These are phyloP conservation scores for Scenedesmus sp. DNA, from an alignment of 163 green algal species.

Conservation along the genomic window DNA sequence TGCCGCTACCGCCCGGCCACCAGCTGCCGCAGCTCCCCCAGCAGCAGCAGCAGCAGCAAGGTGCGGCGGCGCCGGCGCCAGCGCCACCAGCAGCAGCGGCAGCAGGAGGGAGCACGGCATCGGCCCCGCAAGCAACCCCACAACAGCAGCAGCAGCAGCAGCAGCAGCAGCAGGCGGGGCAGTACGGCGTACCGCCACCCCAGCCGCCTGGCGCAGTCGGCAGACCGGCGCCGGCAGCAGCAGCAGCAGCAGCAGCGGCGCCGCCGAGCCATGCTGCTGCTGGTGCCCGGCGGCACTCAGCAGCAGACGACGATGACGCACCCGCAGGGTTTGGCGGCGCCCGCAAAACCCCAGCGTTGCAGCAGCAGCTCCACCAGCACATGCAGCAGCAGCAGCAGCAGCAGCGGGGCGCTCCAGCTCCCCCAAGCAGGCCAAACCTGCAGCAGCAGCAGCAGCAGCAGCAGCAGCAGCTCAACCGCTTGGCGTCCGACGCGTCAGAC, in stretches of 20 bases:
- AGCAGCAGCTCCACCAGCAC: neutral
- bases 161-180: neutral
- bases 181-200: neutral
- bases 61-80: neutral
- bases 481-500: neutral
- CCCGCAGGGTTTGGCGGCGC: constrained; percentile 21
- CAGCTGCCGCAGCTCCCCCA: neutral
- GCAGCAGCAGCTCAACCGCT: neutral
- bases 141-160: constrained; percentile 5
- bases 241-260: constrained; percentile 18
- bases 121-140: neutral
- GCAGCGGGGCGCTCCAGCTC: neutral
- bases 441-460: constrained; percentile 13
- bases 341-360: neutral
- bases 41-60: constrained; percentile 12
- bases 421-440: neutral
- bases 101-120: neutral
- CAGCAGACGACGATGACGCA: constrained; percentile 31
- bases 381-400: neutral
- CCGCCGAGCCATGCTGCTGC: neutral
- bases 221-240: neutral
- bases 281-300: neutral
- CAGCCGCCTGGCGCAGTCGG: neutral
- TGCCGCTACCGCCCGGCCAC: constrained; percentile 1
- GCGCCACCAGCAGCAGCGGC: neutral